Percentiles rank a stretch among this genome's conserved stretches.
Evolutionary conservation across 768 basidiomycete genomes (phyloP).

Genomic region (Hericium rajendrae): DNA sequence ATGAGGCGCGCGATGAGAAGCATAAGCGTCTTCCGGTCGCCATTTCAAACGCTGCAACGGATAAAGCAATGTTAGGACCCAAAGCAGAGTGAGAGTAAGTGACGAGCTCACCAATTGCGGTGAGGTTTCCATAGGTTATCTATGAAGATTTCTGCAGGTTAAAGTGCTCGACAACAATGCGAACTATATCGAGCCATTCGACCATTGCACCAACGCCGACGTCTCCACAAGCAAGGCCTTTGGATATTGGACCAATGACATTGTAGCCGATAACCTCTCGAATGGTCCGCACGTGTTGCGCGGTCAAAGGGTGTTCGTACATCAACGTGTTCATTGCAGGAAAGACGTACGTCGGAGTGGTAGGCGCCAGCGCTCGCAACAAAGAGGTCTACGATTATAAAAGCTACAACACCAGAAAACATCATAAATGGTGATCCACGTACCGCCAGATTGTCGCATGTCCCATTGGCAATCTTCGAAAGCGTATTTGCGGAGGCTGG

Average conservation of each 20-base stretch:
- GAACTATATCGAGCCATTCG: slow-evolving; percentile 87
- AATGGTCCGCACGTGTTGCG: slow-evolving; percentile 69
- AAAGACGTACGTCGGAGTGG: slow-evolving; percentile 83
- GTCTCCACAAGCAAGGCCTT: slow-evolving; percentile 86
- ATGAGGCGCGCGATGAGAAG: no score
- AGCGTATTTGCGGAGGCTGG: slow-evolving; percentile 98
- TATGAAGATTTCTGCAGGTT: slow-evolving; percentile 5
- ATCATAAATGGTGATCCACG: slow-evolving; percentile 9
- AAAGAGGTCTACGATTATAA: slow-evolving; percentile 49
- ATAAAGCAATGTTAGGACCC: no score
- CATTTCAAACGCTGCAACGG: no score
- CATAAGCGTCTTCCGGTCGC: no score
- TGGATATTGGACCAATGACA: slow-evolving; percentile 82
- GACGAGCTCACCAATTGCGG: background rate
- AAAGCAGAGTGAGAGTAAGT: no score
- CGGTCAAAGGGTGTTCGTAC: slow-evolving; percentile 91
- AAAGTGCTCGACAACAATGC: slow-evolving; percentile 55
- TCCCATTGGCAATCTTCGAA: slow-evolving; percentile 81
- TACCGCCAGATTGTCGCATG: slow-evolving; percentile 88
- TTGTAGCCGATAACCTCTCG: slow-evolving; percentile 70
- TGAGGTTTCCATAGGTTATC: background rate
- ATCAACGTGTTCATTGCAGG: slow-evolving; percentile 99
- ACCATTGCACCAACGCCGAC: slow-evolving; percentile 94
- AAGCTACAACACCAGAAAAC: background rate
- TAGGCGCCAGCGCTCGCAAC: slow-evolving; percentile 73